Conservation (phyloP, 768 basidiomycete genomes). For the Lactarius deliciosus region DNA sequence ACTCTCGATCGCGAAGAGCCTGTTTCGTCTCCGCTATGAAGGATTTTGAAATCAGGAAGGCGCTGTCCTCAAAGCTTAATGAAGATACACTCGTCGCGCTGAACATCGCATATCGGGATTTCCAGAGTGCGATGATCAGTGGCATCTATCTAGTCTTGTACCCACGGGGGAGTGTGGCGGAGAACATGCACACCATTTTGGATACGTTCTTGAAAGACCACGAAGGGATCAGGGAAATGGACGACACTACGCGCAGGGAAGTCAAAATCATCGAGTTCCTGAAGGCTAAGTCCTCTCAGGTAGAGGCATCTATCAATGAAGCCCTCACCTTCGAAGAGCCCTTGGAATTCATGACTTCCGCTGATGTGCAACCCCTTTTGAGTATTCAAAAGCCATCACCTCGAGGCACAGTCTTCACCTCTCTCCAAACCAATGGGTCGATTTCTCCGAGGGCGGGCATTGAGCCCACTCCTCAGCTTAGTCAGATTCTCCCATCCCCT, state of each 20-base stretch:
- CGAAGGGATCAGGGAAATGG: constrained; percentile 58
- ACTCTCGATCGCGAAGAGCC: constrained; percentile 74
- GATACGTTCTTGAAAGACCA: constrained; percentile 76
- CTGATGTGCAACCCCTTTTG: constrained; percentile 19
- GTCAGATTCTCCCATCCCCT: constrained; percentile 46
- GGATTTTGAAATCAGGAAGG: constrained; percentile 77
- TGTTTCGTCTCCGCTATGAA: constrained; percentile 91
- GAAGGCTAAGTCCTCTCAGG: constrained; percentile 62
- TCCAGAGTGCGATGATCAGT: constrained; percentile 87
- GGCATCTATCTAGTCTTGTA: constrained; percentile 84
- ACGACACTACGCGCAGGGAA: constrained; percentile 80
- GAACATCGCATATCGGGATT: constrained; percentile 82
- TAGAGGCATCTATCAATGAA: constrained; percentile 28
- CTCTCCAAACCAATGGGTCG: constrained; percentile 27
- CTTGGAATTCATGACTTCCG: constrained; percentile 12
- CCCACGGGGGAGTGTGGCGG: constrained; percentile 66
- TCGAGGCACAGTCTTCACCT: constrained; percentile 30
- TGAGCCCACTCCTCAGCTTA: constrained; percentile 37
- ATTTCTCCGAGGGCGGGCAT: constrained; percentile 8
- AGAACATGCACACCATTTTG: constrained; percentile 74
- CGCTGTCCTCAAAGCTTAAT: constrained; percentile 59
- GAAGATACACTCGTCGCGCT: constrained; percentile 67
- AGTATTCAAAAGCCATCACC: constrained; percentile 31
- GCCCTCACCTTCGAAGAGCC: constrained; percentile 19
- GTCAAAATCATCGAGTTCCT: constrained; percentile 84